phyloP scores from a whole-genome alignment of 73 alveolate genomes.

The Symbiodinium pilosum region DNA sequence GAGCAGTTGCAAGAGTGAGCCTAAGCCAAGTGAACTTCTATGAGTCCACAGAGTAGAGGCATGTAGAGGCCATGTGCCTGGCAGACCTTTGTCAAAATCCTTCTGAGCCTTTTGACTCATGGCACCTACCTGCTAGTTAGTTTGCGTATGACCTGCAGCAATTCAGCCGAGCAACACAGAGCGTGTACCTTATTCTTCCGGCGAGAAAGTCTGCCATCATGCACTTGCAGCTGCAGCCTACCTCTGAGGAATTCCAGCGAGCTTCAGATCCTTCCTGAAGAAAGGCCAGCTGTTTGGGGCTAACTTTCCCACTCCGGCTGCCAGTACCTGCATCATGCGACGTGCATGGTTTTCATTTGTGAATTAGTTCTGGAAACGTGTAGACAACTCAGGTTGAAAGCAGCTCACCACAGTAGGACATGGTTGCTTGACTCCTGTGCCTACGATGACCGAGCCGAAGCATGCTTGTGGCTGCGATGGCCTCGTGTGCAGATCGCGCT shows the following conservation, averaged over 20 bases:
- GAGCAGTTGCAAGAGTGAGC: not conserved
- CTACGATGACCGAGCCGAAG: too few species aligned
- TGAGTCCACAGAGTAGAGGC: not conserved
- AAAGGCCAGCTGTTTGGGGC: slow-evolving; percentile 5
- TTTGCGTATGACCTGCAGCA: too few species aligned
- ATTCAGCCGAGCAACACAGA: slow-evolving; percentile 33
- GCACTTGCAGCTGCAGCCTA: too few species aligned
- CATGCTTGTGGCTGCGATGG: not conserved
- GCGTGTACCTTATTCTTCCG: slow-evolving; percentile 51
- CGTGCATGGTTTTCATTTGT: too few species aligned
- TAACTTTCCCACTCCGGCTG: not conserved
- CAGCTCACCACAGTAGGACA: not conserved
- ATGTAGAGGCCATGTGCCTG: too few species aligned
- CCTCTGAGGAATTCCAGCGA: not conserved
- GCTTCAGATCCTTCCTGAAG: slow-evolving; percentile 1
- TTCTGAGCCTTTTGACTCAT: too few species aligned
- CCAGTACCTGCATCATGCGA: not conserved
- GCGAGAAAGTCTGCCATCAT: too few species aligned
- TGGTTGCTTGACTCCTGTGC: not conserved
- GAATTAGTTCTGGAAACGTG: too few species aligned
- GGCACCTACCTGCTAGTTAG: too few species aligned
- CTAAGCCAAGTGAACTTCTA: too few species aligned
- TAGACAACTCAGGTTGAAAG: not conserved
- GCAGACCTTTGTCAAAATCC: too few species aligned
- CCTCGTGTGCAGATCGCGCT: slow-evolving; percentile 67